These are phyloP conservation scores for Lepiota venenata DNA, from an alignment of 768 basidiomycete species.

Conservation along the genomic window DNA sequence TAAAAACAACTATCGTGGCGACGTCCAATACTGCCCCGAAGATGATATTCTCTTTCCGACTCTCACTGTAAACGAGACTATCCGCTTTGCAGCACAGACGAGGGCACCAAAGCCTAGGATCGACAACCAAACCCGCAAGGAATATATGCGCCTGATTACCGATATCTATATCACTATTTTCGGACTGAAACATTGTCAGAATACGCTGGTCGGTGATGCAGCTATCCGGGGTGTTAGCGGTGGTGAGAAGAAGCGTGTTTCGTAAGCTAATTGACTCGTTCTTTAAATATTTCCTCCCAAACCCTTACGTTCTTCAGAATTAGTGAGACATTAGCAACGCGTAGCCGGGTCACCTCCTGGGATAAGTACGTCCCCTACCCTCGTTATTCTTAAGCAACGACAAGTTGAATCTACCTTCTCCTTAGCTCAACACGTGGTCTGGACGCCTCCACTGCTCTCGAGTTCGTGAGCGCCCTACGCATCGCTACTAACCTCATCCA, in stretches of 20 bases:
- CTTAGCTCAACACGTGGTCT: conserved; percentile 63
- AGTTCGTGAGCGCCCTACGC: conserved; percentile 66
- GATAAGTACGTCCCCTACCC: conserved; percentile 55
- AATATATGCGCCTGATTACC: conserved; percentile 41
- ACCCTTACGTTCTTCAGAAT: conserved; percentile 10
- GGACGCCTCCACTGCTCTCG: conserved; percentile 69
- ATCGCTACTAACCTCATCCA: conserved; percentile 55
- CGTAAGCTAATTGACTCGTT: neutral
- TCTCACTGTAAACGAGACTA: conserved; percentile 74
- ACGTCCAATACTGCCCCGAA: conserved; percentile 78
- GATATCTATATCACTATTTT: conserved; percentile 66
- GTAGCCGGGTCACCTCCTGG: conserved; percentile 67
- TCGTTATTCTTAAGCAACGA: neutral
- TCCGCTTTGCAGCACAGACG: conserved; percentile 65
- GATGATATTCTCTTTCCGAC: conserved; percentile 87
- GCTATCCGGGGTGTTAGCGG: conserved; percentile 72
- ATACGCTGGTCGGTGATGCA: conserved; percentile 78
- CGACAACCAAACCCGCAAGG: conserved; percentile 35
- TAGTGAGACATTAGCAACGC: conserved; percentile 57
- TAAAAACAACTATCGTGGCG: conserved; percentile 65
- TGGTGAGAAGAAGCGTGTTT: conserved; percentile 80
- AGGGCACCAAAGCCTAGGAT: conserved; percentile 61
- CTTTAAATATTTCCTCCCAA: no score
- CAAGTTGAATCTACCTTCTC: neutral
- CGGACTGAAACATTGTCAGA: conserved; percentile 67